Evolutionary conservation across 345 rosid genomes (phyloP).

Genomic region (Camelina laxa): DNA sequence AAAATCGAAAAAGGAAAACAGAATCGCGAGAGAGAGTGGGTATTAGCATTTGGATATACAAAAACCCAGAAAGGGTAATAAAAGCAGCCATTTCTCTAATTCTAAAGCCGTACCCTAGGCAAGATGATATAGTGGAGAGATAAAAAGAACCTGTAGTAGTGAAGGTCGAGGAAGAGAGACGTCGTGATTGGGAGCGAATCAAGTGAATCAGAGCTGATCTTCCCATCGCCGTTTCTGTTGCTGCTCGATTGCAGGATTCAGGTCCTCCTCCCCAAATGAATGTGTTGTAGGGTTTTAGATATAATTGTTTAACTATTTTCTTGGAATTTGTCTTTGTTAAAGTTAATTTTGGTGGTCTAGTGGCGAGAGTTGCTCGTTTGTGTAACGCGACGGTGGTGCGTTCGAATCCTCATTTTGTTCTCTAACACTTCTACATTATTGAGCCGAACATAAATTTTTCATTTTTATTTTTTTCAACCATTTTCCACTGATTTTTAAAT

Average conservation of each 20-base stretch:
- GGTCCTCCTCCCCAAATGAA: neutral
- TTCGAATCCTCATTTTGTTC: no score
- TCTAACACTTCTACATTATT: no score
- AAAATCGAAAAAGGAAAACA: conserved; percentile 11
- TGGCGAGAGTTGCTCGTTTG: neutral
- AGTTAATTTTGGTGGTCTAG: neutral
- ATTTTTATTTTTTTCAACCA: no score
- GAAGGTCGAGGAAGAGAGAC: conserved; percentile 48
- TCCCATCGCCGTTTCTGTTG: conserved; percentile 56
- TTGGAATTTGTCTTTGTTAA: accelerated
- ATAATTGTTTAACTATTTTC: neutral
- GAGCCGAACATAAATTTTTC: no score
- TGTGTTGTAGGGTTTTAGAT: conserved; percentile 37
- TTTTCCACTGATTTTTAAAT: no score
- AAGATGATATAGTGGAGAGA: neutral
- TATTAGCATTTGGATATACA: neutral
- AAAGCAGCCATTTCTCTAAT: neutral
- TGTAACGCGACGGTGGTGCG: no score
- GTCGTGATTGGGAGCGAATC: conserved; percentile 65
- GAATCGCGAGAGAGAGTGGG: neutral
- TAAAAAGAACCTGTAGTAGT: conserved; percentile 58
- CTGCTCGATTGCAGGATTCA: conserved; percentile 12
- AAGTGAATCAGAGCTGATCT: conserved; percentile 63
- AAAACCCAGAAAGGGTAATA: conserved; percentile 1
- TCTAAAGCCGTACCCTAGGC: neutral